Conservation (phyloP, 2,329 filamentous ascomycete genomes). For the Apiospora koreana region DNA sequence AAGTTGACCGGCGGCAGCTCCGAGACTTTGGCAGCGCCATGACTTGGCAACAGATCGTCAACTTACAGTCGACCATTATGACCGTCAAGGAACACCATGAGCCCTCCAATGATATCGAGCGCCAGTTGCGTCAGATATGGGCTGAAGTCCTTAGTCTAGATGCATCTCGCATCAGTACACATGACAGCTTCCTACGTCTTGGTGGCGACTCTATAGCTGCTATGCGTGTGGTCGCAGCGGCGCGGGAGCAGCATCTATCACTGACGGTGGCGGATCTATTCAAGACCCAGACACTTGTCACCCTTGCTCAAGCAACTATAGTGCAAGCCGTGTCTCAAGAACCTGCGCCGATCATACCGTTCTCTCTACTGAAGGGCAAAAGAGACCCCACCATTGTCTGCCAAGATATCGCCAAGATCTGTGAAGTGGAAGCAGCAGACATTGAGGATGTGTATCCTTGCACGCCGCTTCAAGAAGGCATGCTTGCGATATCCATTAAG, state of each 20-base stretch:
- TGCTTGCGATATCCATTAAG: neutral
- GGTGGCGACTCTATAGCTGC: slow-evolving; percentile 33
- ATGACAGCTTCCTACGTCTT: slow-evolving; percentile 30
- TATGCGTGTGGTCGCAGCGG: slow-evolving; percentile 23
- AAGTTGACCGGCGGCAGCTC: slow-evolving; percentile 12
- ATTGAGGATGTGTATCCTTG: slow-evolving; percentile 11
- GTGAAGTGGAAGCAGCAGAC: neutral
- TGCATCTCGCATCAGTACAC: slow-evolving; percentile 10
- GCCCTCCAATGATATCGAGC: slow-evolving; percentile 2
- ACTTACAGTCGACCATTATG: neutral
- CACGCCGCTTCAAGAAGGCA: slow-evolving; percentile 11
- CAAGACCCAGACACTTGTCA: neutral
- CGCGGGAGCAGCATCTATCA: slow-evolving; percentile 18
- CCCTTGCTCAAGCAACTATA: neutral
- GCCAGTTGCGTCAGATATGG: slow-evolving; percentile 11
- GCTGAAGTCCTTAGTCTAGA: slow-evolving; percentile 10
- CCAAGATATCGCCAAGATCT: neutral
- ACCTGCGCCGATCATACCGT: neutral
- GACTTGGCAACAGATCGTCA: neutral
- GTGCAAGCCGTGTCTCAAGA: neutral
- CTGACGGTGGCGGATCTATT: slow-evolving; percentile 27
- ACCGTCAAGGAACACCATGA: neutral
- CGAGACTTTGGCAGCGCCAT: slow-evolving; percentile 12
- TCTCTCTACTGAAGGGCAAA: neutral
- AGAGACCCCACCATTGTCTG: neutral